These are phyloP conservation scores for Arabidopsis thaliana DNA, from an alignment of 345 rosid genomes.

Conservation along the genomic window TAIR10.1 NC_003071.7:14313501-14314000, in stretches of 20 bases:
- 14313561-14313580: conserved; percentile 34
- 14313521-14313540: conserved; percentile 20
- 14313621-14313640: conserved; percentile 17
- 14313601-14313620: conserved; percentile 1
- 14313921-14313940: conserved; percentile 57
- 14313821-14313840: conserved; percentile 76
- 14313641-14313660: neutral
- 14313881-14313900: conserved; percentile 47
- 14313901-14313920: conserved; percentile 46
- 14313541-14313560: conserved; percentile 18
- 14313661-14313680: conserved; percentile 11
- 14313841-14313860: conserved; percentile 60
- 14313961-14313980: conserved; percentile 27
- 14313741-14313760: conserved; percentile 42
- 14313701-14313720: conserved; percentile 52
- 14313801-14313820: conserved; percentile 84
- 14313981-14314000: conserved; percentile 1
- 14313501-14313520: conserved; percentile 17
- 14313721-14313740: conserved; percentile 47
- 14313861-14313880: conserved; percentile 42
- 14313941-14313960: conserved; percentile 43
- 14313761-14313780: conserved; percentile 44
- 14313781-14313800: conserved; percentile 81
- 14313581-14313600: neutral
- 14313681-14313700: conserved; percentile 48